Conservation (phyloP, 345 rosid species). For the Eucalyptus pauciflora region DNA sequence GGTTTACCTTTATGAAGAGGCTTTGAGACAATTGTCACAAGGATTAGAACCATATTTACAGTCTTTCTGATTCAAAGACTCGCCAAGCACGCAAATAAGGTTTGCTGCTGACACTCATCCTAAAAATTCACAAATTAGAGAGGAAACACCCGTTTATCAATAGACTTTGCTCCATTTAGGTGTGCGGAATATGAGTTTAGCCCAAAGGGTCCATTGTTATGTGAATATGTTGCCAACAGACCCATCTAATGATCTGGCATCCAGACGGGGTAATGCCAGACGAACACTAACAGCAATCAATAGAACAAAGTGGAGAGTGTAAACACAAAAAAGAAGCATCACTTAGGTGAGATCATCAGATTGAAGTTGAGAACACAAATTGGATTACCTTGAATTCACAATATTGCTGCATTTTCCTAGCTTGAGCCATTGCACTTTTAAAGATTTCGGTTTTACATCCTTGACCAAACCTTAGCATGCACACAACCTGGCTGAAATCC, state of each 20-base stretch:
- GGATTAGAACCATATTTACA: constrained; percentile 48
- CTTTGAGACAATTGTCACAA: constrained; percentile 72
- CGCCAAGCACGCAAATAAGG: constrained; percentile 69
- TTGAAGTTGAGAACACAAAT: not conserved
- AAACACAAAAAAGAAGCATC: not conserved
- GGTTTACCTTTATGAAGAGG: constrained; percentile 8
- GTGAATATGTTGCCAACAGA: not conserved
- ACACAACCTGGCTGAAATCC: constrained; percentile 87
- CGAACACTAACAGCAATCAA: not conserved
- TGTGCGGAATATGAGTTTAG: not conserved
- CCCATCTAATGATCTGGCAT: not conserved
- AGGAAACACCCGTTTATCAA: not conserved
- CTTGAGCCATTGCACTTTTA: constrained; percentile 77
- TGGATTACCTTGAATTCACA: constrained; percentile 74
- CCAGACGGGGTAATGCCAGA: not conserved
- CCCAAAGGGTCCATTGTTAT: not conserved
- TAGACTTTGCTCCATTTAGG: not conserved
- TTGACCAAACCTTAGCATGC: constrained; percentile 80
- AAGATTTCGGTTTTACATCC: constrained; percentile 59
- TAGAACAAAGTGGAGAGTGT: not conserved
- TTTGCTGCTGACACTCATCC: constrained; percentile 76
- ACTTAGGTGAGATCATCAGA: not conserved
- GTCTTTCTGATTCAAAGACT: constrained; percentile 36
- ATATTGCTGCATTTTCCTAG: constrained; percentile 69
- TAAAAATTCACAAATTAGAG: constrained; percentile 1